phyloP scores from a whole-genome alignment of 108 stramenopile genomes.

The Aurantiochytrium sp. region DNA sequence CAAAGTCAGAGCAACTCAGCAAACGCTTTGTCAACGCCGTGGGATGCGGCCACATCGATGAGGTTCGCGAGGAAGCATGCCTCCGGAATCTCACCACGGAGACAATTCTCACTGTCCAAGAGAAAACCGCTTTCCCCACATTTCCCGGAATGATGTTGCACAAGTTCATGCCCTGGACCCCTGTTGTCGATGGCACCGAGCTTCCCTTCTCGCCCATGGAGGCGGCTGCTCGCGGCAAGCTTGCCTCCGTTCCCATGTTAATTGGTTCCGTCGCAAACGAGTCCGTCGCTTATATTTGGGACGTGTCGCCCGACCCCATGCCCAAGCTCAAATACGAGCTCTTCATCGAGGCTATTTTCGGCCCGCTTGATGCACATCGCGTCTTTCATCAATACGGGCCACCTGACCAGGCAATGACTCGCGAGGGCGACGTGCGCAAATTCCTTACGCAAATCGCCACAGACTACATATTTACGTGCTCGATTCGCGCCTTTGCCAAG shows the following conservation, averaged over 20 bases:
- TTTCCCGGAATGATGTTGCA: neutral
- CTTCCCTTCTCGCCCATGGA: neutral
- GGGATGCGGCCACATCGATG: neutral
- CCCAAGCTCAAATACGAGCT: neutral
- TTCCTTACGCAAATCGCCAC: constrained; percentile 13
- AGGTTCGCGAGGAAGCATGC: neutral
- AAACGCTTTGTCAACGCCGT: neutral
- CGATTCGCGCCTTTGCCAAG: neutral
- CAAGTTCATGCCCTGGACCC: constrained; percentile 21
- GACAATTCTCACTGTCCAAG: neutral
- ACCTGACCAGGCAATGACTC: neutral
- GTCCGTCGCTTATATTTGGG: neutral
- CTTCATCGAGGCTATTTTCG: constrained; percentile 6
- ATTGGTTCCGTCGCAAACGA: constrained; percentile 17
- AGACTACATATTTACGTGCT: constrained; percentile 12
- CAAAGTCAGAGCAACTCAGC: neutral
- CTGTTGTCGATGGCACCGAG: neutral
- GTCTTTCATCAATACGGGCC: neutral
- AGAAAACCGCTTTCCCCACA: neutral
- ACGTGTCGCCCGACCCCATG: constrained; percentile 10
- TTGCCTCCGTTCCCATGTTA: neutral
- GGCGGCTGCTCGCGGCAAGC: neutral
- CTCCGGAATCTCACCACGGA: neutral
- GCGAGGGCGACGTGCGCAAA: neutral
- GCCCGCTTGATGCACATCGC: neutral